Base-by-base conservation (phyloP, 2,329 filamentous ascomycete genomes). In the Hymenotorrendiella dingleyae region DNA sequence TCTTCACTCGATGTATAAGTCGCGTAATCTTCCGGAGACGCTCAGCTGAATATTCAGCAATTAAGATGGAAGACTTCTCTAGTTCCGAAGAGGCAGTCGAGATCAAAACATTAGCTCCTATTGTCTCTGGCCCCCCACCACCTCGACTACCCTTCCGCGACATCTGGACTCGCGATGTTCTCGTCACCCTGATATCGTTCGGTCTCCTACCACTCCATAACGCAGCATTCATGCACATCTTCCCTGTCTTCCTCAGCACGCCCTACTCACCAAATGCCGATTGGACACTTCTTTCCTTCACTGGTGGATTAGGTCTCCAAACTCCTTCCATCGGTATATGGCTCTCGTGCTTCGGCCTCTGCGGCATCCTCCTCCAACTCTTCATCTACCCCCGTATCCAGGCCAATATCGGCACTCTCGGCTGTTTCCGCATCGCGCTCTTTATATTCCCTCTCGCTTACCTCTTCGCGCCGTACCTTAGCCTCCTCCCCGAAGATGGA, bases 291-390 rank as follows among this genome's bases (percentile, higher is more conserved):
- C 45, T 57, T 26, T 68, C 73, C 0, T 55, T 75, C 3, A 78
- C 86, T 7, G 85, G 86, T 27, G 86, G 86, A 1, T 70, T 93
- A 0, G 84, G 84, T 12, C 78, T 87, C 60, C 73, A 78, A 0
- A 77, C 82, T 0, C 71, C 76, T 0, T 78, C 76, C 0, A 82
- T 88, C 36, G 83, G 84, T 19, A 66, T 83, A 30, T 82, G 82
- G 11, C 83, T 82, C 29, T 80, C 82, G 11, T 75, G 84, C 48
- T 76, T 86, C 8, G 84, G 84, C 7, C 64, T 83, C 33, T 71
- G 86, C 33, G 84, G 83, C 19, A 80, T 88, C 48, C 65, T 76
- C 0, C 67, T 93, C 38, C 84, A 89, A 60, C 71, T 88, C 9
- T 67, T 83, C 36, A 66, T 86, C 12, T 90, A 90, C 58, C 85